Evolutionary conservation across 2,329 filamentous ascomycete genomes (phyloP).

Genomic region (Aspergillus vadensis): DNA sequence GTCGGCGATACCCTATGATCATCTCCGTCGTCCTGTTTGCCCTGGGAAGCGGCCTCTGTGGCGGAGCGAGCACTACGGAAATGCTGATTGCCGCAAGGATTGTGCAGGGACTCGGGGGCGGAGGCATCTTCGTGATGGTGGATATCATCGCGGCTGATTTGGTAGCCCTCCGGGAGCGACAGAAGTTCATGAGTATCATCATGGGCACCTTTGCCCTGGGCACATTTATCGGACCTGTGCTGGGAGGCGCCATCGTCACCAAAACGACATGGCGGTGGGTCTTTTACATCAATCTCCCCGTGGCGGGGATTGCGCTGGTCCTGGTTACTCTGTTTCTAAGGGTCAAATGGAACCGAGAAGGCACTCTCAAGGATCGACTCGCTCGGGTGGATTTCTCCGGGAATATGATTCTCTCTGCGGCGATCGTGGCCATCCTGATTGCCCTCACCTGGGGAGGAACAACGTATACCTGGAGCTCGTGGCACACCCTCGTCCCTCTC

Average conservation of each 20-base stretch:
- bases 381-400: conserved; percentile 60
- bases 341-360: background rate
- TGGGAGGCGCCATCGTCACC: background rate
- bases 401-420: too few species aligned
- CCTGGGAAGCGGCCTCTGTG: too few species aligned
- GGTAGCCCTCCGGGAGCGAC: background rate
- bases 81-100: too few species aligned
- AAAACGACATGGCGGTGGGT: background rate
- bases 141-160: background rate
- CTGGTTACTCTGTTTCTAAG: background rate
- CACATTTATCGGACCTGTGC: background rate
- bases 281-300: conserved; percentile 14
- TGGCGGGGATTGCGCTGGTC: conserved; percentile 22
- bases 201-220: background rate
- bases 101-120: background rate
- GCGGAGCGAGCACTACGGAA: too few species aligned
- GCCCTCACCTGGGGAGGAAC: conserved; percentile 67
- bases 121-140: background rate
- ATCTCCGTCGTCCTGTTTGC: too few species aligned
- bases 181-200: background rate
- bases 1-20: too few species aligned
- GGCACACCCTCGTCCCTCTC: conserved; percentile 64
- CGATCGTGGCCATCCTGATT: conserved; percentile 61
- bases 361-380: conserved; percentile 48
- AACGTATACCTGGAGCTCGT: conserved; percentile 65